Evolutionary conservation across 1,284 basidiomycete species (phyloP), one percentile per base, ranked within the genome.

Genomic region (Tilletia caries): DNA sequence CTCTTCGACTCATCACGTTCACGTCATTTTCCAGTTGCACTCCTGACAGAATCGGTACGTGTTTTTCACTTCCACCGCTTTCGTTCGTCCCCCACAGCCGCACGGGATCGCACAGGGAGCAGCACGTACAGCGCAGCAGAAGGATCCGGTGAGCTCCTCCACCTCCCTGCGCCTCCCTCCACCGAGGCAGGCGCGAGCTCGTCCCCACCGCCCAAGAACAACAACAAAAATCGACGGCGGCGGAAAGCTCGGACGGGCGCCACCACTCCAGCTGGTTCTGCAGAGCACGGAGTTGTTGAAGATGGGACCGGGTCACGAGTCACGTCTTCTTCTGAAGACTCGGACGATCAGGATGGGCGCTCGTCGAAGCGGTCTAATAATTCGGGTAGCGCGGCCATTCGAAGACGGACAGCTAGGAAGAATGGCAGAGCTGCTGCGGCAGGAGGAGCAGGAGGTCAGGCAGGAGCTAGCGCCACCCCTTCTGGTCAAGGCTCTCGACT

Each of bases 341-440:
- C 58, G 58, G 58, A 62, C n/a, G 32, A 37, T 34, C 58, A 34
- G 32, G 58, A 62, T 34, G 58, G 32, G 2, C 27, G 58, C 13
- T 62, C 58, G 15, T 62, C 58, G 32, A 62, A 62, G 58, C 58
- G 58, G 32, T 62, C 58, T 3, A 62, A 62, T 15, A 62, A 62
- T 15, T 62, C 58, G 27, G 58, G 58, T 15, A 62, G 58, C n/a
- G 32, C 58, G 6, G 58, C 58, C 15, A 18, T 34, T n/a, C 48
- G 48, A 2, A 33, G 58, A 23, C 58, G 58, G 32, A 20, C 32
- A 29, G 58, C 58, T n/a, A 33, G 58, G 58, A 25, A 29, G 29
- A 33, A 29, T 3, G 13, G 58, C 8, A 15, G 18, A 20, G 58
- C 32, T 3, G 48, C 48, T 6, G 48, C 48, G 15, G 58, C 32